These are phyloP conservation scores for Lenzites betulinus DNA, from an alignment of 768 basidiomycete genomes.

Conservation along the genomic window DNA sequence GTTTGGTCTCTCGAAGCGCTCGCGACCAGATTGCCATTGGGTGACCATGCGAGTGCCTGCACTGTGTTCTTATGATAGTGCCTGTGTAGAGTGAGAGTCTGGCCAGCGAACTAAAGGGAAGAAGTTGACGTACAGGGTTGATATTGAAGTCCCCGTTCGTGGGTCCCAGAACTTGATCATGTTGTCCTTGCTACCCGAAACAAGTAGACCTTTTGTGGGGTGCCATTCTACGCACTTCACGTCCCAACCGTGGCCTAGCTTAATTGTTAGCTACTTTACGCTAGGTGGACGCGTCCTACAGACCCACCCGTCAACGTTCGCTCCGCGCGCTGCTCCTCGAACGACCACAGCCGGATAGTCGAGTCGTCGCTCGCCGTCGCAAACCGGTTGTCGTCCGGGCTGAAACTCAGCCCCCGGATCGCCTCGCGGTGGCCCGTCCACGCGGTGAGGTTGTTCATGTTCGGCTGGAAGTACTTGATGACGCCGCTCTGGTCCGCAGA, in stretches of 20 bases:
- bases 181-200: constrained; percentile 96
- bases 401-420: constrained; percentile 88
- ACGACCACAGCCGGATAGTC: constrained; percentile 92
- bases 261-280: neutral
- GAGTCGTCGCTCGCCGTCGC: constrained; percentile 97
- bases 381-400: constrained; percentile 89
- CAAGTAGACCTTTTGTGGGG: constrained; percentile 92
- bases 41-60: constrained; percentile 91
- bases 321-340: constrained; percentile 89
- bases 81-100: constrained; percentile 42
- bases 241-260: constrained; percentile 95
- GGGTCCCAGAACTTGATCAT: constrained; percentile 99
- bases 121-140: constrained; percentile 69
- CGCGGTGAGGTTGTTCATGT: constrained; percentile 97
- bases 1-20: constrained; percentile 95
- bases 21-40: constrained; percentile 91
- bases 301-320: constrained; percentile 74
- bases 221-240: constrained; percentile 99
- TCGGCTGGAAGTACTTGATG: constrained; percentile 98
- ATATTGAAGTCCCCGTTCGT: constrained; percentile 84
- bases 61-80: constrained; percentile 98
- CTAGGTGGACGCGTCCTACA: neutral
- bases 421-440: constrained; percentile 97
- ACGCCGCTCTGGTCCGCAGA: constrained; percentile 92
- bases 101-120: neutral